These are phyloP conservation scores for Fusarium musae DNA, from an alignment of 2,329 filamentous ascomycete genomes.

Conservation along the genomic window DNA sequence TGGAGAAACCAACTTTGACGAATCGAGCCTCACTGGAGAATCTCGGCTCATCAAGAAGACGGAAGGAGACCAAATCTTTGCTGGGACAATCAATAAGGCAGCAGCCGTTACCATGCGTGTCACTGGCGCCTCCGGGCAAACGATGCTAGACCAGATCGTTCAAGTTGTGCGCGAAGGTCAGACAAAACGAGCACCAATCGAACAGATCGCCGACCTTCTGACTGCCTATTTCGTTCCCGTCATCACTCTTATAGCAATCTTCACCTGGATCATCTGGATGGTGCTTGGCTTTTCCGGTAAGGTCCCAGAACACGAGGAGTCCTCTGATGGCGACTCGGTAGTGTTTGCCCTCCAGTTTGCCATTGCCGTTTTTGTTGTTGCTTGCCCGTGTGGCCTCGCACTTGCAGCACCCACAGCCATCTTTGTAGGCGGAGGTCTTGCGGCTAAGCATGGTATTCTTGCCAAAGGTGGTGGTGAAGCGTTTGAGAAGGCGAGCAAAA, in stretches of 20 bases:
- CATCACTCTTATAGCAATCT: constrained; percentile 74
- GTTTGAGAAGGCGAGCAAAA: constrained; percentile 83
- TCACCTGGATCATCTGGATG: constrained; percentile 80
- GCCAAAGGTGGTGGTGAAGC: constrained; percentile 87
- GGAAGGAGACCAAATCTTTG: constrained; percentile 72
- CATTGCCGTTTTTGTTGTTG: constrained; percentile 87
- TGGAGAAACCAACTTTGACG: constrained; percentile 79
- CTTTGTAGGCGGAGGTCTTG: constrained; percentile 83
- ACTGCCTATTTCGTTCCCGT: constrained; percentile 82
- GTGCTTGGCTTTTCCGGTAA: constrained; percentile 67
- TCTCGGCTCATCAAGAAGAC: constrained; percentile 73
- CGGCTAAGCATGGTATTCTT: constrained; percentile 82
- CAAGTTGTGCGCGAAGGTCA: constrained; percentile 81
- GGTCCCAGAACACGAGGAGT: constrained; percentile 67
- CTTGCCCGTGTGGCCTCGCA: constrained; percentile 85
- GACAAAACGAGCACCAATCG: constrained; percentile 78
- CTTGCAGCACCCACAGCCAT: constrained; percentile 88
- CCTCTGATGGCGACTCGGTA: constrained; percentile 71
- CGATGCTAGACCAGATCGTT: constrained; percentile 85
- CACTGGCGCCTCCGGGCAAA: constrained; percentile 72
- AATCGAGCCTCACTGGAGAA: constrained; percentile 89
- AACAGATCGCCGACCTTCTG: constrained; percentile 77
- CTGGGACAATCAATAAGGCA: constrained; percentile 80
- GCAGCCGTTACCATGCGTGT: constrained; percentile 70
- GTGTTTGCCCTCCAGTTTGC: constrained; percentile 84